phyloP scores from a whole-genome alignment of 495 filamentous ascomycete genomes.

The Apodospora peruviana region DNA sequence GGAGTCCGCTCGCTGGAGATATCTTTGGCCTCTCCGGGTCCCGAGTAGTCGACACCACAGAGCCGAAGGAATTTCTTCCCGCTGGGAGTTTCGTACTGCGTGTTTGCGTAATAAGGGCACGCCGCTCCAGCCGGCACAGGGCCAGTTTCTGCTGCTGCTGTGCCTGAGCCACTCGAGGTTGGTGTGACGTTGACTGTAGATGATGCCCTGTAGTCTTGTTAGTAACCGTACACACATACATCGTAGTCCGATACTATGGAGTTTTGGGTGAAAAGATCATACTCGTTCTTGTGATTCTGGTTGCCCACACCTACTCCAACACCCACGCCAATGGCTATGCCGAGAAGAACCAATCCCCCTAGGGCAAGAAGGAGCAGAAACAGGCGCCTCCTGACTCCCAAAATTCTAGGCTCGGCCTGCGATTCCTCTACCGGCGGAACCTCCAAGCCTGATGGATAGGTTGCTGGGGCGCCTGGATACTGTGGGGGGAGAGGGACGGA shows the following conservation, averaged over 20 bases:
- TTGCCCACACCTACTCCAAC: constrained; percentile 12
- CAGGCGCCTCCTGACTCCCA: constrained; percentile 7
- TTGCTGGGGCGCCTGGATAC: constrained; percentile 9
- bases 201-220: not conserved
- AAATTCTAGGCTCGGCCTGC: constrained; percentile 2
- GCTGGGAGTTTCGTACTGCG: constrained; percentile 5
- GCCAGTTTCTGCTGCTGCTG: not conserved
- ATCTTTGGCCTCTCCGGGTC: constrained; percentile 9
- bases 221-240: not conserved
- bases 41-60: constrained; percentile 19
- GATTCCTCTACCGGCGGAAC: constrained; percentile 2
- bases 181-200: not conserved
- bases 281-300: constrained; percentile 1
- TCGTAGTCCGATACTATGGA: not conserved
- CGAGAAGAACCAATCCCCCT: constrained; percentile 9
- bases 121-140: not conserved
- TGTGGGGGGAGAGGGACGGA: constrained; percentile 3
- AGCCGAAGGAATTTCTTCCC: constrained; percentile 12
- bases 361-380: constrained; percentile 10
- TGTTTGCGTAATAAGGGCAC: constrained; percentile 9
- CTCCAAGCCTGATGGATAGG: not conserved
- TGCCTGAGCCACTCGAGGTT: not conserved
- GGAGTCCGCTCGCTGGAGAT: constrained; percentile 4
- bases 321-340: constrained; percentile 15
- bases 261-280: not conserved